These are phyloP conservation scores for Exidia glandulosa DNA, from an alignment of 768 basidiomycete genomes.

Conservation along the genomic window DNA sequence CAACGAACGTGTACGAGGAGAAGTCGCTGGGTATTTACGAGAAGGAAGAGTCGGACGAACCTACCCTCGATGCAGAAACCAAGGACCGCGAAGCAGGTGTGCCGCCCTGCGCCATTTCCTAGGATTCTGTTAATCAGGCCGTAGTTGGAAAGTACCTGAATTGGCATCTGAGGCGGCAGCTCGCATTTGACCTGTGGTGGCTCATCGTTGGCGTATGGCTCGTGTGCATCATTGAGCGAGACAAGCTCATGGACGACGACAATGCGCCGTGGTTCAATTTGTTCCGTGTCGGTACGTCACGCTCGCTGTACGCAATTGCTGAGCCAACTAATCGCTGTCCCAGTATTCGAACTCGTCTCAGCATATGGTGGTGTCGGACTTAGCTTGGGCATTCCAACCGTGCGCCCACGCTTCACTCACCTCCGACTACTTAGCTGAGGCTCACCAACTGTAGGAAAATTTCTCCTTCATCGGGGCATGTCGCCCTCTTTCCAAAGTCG, in stretches of 20 bases:
- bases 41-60: conserved; percentile 36
- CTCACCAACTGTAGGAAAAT: conserved; percentile 67
- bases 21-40: conserved; percentile 72
- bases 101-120: conserved; percentile 4
- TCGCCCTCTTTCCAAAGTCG: conserved; percentile 72
- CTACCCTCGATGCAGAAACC: conserved; percentile 31
- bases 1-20: conserved; percentile 65
- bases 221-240: conserved; percentile 84
- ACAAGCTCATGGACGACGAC: conserved; percentile 40
- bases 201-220: conserved; percentile 73
- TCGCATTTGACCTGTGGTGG: conserved; percentile 99
- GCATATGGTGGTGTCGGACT: conserved; percentile 86
- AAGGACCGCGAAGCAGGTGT: conserved; percentile 32
- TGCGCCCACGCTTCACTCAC: conserved; percentile 24
- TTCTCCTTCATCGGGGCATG: conserved; percentile 76
- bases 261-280: conserved; percentile 66
- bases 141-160: conserved; percentile 73
- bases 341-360: conserved; percentile 79
- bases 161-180: conserved; percentile 75
- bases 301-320: neutral
- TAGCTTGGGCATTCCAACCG: conserved; percentile 72
- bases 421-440: conserved; percentile 4
- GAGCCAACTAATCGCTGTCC: neutral
- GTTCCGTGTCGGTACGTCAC: conserved; percentile 56
- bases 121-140: neutral